Conservation (phyloP, 1,139 yeast species). For the Pichia sp. region DNA sequence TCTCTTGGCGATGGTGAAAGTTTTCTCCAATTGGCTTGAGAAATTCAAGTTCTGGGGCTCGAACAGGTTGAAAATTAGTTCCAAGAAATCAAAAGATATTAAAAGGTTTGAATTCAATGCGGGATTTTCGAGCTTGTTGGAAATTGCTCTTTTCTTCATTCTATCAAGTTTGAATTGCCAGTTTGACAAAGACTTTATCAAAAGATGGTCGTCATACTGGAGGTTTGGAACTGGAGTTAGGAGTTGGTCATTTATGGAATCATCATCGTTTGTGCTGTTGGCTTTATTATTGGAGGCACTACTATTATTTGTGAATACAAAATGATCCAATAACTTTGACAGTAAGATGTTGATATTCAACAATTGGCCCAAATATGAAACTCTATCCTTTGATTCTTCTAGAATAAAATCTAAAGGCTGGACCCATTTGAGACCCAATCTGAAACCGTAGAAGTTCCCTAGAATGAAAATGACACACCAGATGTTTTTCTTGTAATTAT, state of each 20-base stretch:
- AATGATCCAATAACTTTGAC: conserved; percentile 21
- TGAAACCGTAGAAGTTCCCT: conserved; percentile 26
- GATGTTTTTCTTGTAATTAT: conserved; percentile 19
- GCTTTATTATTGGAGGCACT: not conserved
- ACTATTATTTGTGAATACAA: conserved; percentile 21
- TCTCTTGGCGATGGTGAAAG: conserved; percentile 5
- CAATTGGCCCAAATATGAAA: conserved; percentile 20
- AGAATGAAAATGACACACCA: conserved; percentile 26
- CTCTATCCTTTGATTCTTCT: conserved; percentile 17
- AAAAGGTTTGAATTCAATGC: conserved; percentile 7
- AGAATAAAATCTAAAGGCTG: conserved; percentile 20
- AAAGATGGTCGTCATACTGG: conserved; percentile 16
- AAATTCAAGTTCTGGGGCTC: conserved; percentile 15
- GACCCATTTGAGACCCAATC: conserved; percentile 28
- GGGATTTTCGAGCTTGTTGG: not conserved
- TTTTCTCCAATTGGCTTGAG: conserved; percentile 2
- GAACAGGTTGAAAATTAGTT: conserved; percentile 20
- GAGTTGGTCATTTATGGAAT: not conserved
- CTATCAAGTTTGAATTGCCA: conserved; percentile 24
- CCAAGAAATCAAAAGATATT: conserved; percentile 16
- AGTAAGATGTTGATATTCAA: conserved; percentile 20
- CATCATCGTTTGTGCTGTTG: not conserved
- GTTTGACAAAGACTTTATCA: conserved; percentile 23
- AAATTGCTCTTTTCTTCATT: conserved; percentile 9
- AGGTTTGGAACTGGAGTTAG: not conserved